Evolutionary conservation across 306 rosid genomes (phyloP).

Genomic region (Glycine soja): DNA sequence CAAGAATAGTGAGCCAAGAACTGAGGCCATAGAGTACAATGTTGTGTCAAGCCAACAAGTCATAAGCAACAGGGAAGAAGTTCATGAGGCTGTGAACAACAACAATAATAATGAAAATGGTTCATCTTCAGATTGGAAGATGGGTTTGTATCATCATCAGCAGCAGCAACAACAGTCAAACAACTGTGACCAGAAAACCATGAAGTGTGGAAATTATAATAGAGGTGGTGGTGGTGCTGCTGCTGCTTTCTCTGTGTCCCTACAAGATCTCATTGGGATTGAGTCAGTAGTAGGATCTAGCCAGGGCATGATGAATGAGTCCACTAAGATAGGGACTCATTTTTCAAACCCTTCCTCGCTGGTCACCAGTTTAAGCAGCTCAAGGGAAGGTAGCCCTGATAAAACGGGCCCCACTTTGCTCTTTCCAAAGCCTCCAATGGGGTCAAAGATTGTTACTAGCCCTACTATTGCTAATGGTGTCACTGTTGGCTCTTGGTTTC

Average conservation of each 20-base stretch:
- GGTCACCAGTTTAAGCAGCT: slow-evolving; percentile 77
- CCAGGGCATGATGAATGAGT: slow-evolving; percentile 50
- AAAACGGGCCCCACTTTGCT: slow-evolving; percentile 57
- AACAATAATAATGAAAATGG: slow-evolving; percentile 39
- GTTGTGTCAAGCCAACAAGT: slow-evolving; percentile 44
- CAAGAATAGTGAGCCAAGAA: slow-evolving; percentile 52
- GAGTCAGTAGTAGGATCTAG: slow-evolving; percentile 58
- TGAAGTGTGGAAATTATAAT: slow-evolving; percentile 46
- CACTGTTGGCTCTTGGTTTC: slow-evolving; percentile 59
- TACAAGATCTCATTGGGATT: slow-evolving; percentile 69
- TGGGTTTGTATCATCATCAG: slow-evolving; percentile 56
- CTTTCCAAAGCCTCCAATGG: slow-evolving; percentile 61
- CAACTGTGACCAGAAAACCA: slow-evolving; percentile 48
- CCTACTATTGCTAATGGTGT: slow-evolving; percentile 35
- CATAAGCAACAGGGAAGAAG: too few relatives aligned
- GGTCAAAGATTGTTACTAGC: slow-evolving; percentile 52
- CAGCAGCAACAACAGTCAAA: slow-evolving; percentile 37
- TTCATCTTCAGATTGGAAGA: slow-evolving; percentile 58
- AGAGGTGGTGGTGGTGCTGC: slow-evolving; percentile 20
- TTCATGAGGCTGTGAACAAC: slow-evolving; percentile 21
- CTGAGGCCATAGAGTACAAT: slow-evolving; percentile 50
- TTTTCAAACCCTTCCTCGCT: slow-evolving; percentile 75
- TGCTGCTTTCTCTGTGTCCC: slow-evolving; percentile 54
- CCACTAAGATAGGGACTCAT: slow-evolving; percentile 61
- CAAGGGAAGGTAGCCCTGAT: slow-evolving; percentile 83